These are phyloP conservation scores for Halophytophthora polymorphica DNA, from an alignment of 352 stramenopile genomes.

Conservation along the genomic window DNA sequence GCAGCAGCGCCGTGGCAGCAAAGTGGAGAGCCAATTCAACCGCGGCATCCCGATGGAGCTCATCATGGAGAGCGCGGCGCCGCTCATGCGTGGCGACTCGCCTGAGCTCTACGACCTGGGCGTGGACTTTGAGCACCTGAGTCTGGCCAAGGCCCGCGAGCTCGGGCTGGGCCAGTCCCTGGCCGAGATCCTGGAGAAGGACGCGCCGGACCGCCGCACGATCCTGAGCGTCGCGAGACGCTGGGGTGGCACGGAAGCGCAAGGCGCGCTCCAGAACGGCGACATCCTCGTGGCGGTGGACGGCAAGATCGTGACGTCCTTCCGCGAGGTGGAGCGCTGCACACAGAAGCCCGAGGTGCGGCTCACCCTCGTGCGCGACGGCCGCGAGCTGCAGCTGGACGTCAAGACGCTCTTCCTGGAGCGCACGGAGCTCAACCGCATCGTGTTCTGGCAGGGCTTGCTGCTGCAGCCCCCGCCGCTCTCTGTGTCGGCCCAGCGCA, in stretches of 20 bases:
- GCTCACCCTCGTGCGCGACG: slow-evolving; percentile 86
- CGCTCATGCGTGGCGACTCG: slow-evolving; percentile 63
- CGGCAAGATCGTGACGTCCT: slow-evolving; percentile 79
- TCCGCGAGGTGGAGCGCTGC: slow-evolving; percentile 81
- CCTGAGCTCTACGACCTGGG: slow-evolving; percentile 80
- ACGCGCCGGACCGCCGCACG: slow-evolving; percentile 63
- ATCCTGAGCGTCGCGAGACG: slow-evolving; percentile 78
- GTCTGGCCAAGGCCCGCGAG: slow-evolving; percentile 84
- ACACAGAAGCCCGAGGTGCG: slow-evolving; percentile 74
- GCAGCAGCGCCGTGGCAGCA: slow-evolving; percentile 63
- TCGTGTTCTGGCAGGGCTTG: slow-evolving; percentile 91
- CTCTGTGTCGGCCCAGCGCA: slow-evolving; percentile 80
- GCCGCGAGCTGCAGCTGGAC: slow-evolving; percentile 57
- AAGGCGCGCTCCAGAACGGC: slow-evolving; percentile 70
- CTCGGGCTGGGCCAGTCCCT: slow-evolving; percentile 81
- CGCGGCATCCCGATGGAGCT: slow-evolving; percentile 84
- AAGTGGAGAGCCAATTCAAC: slow-evolving; percentile 86
- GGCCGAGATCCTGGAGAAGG: slow-evolving; percentile 70
- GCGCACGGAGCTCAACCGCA: slow-evolving; percentile 86
- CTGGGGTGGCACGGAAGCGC: slow-evolving; percentile 71
- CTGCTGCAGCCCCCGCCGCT: slow-evolving; percentile 87
- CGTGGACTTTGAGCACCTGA: slow-evolving; percentile 87
- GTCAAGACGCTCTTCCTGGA: slow-evolving; percentile 82
- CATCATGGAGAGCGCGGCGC: slow-evolving; percentile 83
- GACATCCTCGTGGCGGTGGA: slow-evolving; percentile 88